Evolutionary conservation across 2,329 filamentous ascomycete species (phyloP), one percentile per base, ranked within the genome.

Genomic region (Pyricularia pennisetigena): DNA sequence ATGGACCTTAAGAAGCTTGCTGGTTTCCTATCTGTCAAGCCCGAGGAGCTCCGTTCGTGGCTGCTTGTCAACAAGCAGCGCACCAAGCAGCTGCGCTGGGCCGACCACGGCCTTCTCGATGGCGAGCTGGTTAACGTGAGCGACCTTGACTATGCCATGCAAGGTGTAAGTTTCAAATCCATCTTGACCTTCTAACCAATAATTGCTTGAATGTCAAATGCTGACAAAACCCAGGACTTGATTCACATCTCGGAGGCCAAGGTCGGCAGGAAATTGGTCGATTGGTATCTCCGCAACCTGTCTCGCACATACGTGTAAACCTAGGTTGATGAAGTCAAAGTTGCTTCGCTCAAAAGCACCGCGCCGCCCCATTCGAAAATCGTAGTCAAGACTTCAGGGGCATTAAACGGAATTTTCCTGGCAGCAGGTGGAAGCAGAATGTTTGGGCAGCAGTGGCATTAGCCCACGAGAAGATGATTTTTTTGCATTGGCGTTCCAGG

Each of bases 191-290:
- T 7, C 28, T 35, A 10, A 41, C 7, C 32, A 7, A 64, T 23
- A 9, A 12, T 29, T n/a, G 12, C 14, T 20, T 24, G 14, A 65
- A 41, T 6, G 7, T 66, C 29, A 3, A 54, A 66, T 54, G 35
- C 65, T 66, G 23, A 66, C 24, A 54, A 26, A 49, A 14, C 26
- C 14, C 74, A 93, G 90, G 94, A 99, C 78, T 83, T 99, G 75
- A 99, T 99, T 79, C 95, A 99, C 82, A 95, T 99, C 74, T 97
- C 94, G 69, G 95, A 99, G 82, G 94, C 94, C 73, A 99, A 99
- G 89, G 93, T 97, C 70, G 95, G 95, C 77, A 88, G 95, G 75
- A 96, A 95, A 83, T 84, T 99, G 76, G 94, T 99, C 72, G 95
- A 99, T 82, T 99, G 95, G 95, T 99, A 99, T 81, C 87, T 99